Evolutionary conservation across 768 basidiomycete species (phyloP).

Genomic region (Lactarius hatsudake): DNA sequence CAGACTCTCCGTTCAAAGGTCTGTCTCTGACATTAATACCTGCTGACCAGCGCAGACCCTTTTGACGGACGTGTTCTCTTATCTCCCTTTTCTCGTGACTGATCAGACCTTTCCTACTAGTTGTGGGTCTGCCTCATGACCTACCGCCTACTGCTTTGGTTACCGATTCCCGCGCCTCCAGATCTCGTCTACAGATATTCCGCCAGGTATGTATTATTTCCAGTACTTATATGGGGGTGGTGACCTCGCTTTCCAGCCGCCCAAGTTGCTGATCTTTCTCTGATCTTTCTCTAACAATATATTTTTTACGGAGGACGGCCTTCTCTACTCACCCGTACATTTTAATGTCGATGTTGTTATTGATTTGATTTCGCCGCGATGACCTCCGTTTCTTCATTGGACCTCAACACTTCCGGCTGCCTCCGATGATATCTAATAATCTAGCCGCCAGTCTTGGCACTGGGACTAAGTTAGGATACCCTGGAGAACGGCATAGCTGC

Average conservation of each 20-base stretch:
- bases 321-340: neutral
- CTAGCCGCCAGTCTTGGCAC: neutral
- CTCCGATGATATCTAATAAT: slow-evolving; percentile 4
- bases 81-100: slow-evolving; percentile 1
- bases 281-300: too few relatives aligned
- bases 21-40: neutral
- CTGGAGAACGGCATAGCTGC: neutral
- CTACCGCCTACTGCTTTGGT: neutral
- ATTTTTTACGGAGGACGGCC: neutral
- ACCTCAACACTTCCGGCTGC: slow-evolving; percentile 2
- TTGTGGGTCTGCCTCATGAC: slow-evolving; percentile 15
- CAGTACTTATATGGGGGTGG: neutral
- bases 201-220: neutral
- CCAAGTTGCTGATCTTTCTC: too few relatives aligned
- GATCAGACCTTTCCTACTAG: slow-evolving; percentile 1
- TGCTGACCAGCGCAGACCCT: neutral
- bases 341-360: neutral
- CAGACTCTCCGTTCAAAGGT: too few relatives aligned
- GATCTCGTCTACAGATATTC: neutral
- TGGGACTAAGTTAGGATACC: neutral
- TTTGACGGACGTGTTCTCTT: neutral
- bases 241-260: neutral
- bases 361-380: neutral
- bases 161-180: neutral
- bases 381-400: neutral